Conservation (phyloP, 1,139 yeast genomes). For the Pichia cactophila region DNA sequence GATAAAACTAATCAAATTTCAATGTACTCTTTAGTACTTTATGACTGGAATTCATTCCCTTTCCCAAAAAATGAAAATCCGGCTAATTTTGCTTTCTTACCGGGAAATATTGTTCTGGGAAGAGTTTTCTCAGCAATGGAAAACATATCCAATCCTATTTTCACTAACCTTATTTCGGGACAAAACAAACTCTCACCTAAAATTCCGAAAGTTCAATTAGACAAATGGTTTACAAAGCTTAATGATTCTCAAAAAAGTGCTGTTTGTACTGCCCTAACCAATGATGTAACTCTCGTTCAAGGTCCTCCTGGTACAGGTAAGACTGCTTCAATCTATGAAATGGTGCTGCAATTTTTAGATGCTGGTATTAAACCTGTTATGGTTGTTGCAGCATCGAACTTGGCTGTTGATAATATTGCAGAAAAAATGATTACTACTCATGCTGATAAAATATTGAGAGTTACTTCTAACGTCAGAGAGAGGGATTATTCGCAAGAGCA, state of each 20-base stretch:
- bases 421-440: slow-evolving; percentile 50
- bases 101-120: slow-evolving; percentile 55
- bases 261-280: slow-evolving; percentile 57
- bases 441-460: slow-evolving; percentile 48
- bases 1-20: slow-evolving; percentile 6
- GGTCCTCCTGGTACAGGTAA: slow-evolving; percentile 99
- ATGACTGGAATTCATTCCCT: slow-evolving; percentile 47
- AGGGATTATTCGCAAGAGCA: slow-evolving; percentile 49
- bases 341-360: slow-evolving; percentile 50
- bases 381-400: slow-evolving; percentile 68
- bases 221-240: slow-evolving; percentile 36
- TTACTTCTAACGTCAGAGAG: slow-evolving; percentile 54
- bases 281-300: slow-evolving; percentile 70
- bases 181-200: slow-evolving; percentile 53
- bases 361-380: slow-evolving; percentile 40
- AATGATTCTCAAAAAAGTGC: slow-evolving; percentile 62
- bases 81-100: slow-evolving; percentile 39
- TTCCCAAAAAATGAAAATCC: slow-evolving; percentile 34
- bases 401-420: slow-evolving; percentile 71
- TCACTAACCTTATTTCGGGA: slow-evolving; percentile 51
- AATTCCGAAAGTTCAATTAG: slow-evolving; percentile 45
- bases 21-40: slow-evolving; percentile 36
- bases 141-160: slow-evolving; percentile 47
- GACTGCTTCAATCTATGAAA: slow-evolving; percentile 83
- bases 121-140: slow-evolving; percentile 60